Evolutionary conservation across 148 eudicot species (phyloP).

Genomic region (Tetragonia tetragonoides): DNA sequence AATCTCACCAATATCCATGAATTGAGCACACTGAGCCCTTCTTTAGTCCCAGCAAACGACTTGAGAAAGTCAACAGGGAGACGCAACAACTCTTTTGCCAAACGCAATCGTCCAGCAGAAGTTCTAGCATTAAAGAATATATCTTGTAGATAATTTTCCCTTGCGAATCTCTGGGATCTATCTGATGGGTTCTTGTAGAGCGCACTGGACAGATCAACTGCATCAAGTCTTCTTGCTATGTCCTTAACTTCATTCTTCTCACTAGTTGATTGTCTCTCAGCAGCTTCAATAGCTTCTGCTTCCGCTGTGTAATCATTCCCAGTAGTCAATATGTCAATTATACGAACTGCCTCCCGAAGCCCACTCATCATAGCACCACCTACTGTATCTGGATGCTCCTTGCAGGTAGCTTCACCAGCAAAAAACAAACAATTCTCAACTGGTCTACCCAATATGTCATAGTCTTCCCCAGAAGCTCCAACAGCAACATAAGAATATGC

Average conservation of each 20-base stretch:
- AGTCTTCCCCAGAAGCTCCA: conserved; percentile 98
- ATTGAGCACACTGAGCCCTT: conserved; percentile 82
- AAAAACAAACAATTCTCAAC: conserved; percentile 91
- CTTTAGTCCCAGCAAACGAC: conserved; percentile 88
- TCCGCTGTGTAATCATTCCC: conserved; percentile 89
- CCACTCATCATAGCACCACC: conserved; percentile 99
- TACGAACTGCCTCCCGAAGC: conserved; percentile 94
- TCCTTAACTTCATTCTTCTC: conserved; percentile 83
- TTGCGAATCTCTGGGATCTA: conserved; percentile 34
- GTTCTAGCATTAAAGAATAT: conserved; percentile 79
- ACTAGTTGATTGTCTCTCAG: conserved; percentile 60
- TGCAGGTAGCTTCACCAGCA: conserved; percentile 99
- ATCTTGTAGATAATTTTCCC: conserved; percentile 59
- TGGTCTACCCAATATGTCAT: conserved; percentile 90
- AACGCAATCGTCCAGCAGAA: conserved; percentile 75
- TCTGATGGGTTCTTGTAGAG: conserved; percentile 51
- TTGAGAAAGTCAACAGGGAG: conserved; percentile 79
- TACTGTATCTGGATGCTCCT: conserved; percentile 99
- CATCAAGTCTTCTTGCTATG: conserved; percentile 81
- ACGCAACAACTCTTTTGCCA: conserved; percentile 82
- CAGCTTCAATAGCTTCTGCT: conserved; percentile 81
- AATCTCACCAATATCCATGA: conserved; percentile 85
- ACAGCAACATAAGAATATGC: conserved; percentile 97
- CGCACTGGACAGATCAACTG: conserved; percentile 51
- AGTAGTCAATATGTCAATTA: conserved; percentile 68